Conservation (phyloP, 768 basidiomycete species). For the Leccinellum luteum region DNA sequence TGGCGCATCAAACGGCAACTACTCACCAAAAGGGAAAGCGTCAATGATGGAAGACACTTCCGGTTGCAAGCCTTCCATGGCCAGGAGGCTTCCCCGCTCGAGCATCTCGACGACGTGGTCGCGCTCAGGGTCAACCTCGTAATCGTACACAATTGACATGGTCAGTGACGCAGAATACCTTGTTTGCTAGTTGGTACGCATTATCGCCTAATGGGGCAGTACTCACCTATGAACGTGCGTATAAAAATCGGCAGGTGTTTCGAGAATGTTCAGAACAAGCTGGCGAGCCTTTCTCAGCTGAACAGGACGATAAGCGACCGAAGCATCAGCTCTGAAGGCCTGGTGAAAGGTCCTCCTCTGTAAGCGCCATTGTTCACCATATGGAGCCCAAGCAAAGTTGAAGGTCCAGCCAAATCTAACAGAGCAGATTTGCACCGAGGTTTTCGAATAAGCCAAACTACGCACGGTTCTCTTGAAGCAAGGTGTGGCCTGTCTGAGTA, state of each 20-base stretch:
- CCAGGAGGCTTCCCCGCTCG: constrained; percentile 28
- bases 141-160: constrained; percentile 42
- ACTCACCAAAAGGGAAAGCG: constrained; percentile 24
- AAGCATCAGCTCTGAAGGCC: constrained; percentile 18
- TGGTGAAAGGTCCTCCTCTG: constrained; percentile 27
- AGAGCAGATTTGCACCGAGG: neutral
- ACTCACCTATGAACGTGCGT: constrained; percentile 11
- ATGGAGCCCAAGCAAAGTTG: constrained; percentile 13
- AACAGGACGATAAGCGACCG: constrained; percentile 8
- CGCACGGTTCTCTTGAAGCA: constrained; percentile 16
- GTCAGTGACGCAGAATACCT: constrained; percentile 37
- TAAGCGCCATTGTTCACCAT: constrained; percentile 23
- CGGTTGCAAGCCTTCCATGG: constrained; percentile 15
- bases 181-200: neutral
- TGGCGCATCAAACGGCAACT: neutral
- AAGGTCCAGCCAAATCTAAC: constrained; percentile 24
- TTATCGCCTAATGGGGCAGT: neutral
- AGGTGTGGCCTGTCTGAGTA: constrained; percentile 28
- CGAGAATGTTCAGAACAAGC: constrained; percentile 16
- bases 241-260: neutral
- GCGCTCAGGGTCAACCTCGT: constrained; percentile 32
- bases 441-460: neutral
- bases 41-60: constrained; percentile 15
- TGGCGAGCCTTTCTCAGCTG: constrained; percentile 20
- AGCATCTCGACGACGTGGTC: constrained; percentile 40